Conservation (phyloP, 2,329 filamentous ascomycete genomes). For the Neofusicoccum sp. region DNA sequence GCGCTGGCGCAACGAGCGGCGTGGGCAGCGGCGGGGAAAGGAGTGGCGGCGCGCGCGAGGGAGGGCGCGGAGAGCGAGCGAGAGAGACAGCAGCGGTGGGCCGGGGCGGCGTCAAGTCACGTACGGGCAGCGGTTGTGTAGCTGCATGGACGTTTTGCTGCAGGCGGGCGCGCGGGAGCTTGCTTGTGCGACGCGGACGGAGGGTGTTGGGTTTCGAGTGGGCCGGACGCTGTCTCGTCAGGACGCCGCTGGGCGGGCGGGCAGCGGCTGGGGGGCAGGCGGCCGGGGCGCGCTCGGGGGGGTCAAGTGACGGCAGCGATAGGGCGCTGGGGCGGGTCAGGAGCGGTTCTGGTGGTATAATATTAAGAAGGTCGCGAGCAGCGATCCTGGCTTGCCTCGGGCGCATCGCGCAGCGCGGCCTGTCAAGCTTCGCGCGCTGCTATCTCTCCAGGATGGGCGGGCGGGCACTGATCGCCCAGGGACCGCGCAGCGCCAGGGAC, state of each 20-base stretch:
- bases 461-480: conserved; percentile 14
- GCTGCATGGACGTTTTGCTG: conserved; percentile 18
- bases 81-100: background rate
- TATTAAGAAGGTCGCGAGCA: conserved; percentile 12
- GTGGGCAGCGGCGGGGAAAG: background rate
- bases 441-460: conserved; percentile 13
- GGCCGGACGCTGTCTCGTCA: conserved; percentile 9
- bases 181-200: conserved; percentile 16
- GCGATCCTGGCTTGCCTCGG: conserved; percentile 10
- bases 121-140: conserved; percentile 14
- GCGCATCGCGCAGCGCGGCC: conserved; percentile 3
- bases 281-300: background rate
- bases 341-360: conserved; percentile 15
- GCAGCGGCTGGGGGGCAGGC: background rate
- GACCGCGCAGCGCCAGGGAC: conserved; percentile 2
- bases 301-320: conserved; percentile 2
- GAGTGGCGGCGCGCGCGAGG: conserved; percentile 12
- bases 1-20: background rate
- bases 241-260: conserved; percentile 8
- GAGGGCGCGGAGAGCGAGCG: background rate
- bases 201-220: conserved; percentile 14
- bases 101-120: conserved; percentile 5
- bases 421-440: conserved; percentile 14
- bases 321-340: conserved; percentile 9
- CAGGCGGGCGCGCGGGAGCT: conserved; percentile 16